These are phyloP conservation scores for Pseudogymnoascus sp. DNA, from an alignment of 2,329 filamentous ascomycete species.

Conservation along the genomic window DNA sequence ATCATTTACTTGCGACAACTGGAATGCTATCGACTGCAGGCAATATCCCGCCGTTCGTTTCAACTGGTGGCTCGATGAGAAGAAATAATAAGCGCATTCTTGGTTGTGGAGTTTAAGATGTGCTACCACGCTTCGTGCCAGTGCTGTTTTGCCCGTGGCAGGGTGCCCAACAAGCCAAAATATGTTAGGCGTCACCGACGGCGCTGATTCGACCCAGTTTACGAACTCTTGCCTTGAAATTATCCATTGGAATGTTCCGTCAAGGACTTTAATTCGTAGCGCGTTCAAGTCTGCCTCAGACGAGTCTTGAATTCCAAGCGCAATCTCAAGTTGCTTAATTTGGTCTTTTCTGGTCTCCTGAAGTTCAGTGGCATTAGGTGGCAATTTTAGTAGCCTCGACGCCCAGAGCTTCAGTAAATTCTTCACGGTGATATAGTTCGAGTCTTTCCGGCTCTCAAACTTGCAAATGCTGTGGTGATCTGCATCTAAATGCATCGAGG, in stretches of 20 bases:
- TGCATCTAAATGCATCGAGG: slow-evolving; percentile 30
- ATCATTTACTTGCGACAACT: not conserved
- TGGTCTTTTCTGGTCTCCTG: not conserved
- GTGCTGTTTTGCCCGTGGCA: slow-evolving; percentile 3
- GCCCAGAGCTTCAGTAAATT: slow-evolving; percentile 15
- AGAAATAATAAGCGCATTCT: not conserved
- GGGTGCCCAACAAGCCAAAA: not conserved
- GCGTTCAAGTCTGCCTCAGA: slow-evolving; percentile 14
- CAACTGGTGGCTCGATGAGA: not conserved
- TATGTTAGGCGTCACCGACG: not conserved
- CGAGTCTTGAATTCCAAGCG: not conserved
- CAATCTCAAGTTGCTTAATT: not conserved
- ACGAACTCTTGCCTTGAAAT: slow-evolving; percentile 11
- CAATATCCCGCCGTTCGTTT: not conserved
- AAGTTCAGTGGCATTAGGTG: not conserved
- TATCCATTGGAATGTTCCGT: slow-evolving; percentile 21
- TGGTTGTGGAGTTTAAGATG: not conserved
- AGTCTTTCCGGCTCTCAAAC: slow-evolving; percentile 28
- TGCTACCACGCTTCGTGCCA: not conserved
- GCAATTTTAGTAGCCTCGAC: not conserved
- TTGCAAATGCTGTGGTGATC: slow-evolving; percentile 37
- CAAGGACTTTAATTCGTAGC: slow-evolving; percentile 14
- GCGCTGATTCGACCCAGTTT: slow-evolving; percentile 13
- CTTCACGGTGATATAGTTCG: slow-evolving; percentile 30
- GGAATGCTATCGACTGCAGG: not conserved